These are phyloP conservation scores for Pythium angustatum DNA, from an alignment of 352 stramenopile species.

Conservation along the genomic window DNA sequence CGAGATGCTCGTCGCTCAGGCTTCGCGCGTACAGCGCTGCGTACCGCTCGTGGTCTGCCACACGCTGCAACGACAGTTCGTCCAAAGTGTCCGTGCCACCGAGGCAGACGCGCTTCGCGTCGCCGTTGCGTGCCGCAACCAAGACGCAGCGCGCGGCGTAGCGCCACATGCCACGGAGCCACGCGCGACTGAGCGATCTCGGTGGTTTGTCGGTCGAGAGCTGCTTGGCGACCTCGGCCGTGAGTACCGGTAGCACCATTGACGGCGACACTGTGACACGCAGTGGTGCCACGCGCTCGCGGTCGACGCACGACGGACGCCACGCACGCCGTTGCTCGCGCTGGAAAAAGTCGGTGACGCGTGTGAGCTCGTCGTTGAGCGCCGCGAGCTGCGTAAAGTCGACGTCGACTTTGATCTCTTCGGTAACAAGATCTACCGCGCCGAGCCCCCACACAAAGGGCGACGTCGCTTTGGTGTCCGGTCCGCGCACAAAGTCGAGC, in stretches of 20 bases:
- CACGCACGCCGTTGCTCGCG: conserved; percentile 35
- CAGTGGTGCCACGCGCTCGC: conserved; percentile 37
- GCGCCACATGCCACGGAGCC: conserved; percentile 70
- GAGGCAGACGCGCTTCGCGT: conserved; percentile 16
- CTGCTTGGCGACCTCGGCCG: conserved; percentile 7
- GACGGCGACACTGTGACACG: conserved; percentile 33
- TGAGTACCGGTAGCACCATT: conserved; percentile 40
- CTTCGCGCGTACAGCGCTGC: conserved; percentile 61
- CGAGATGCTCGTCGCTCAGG: conserved; percentile 40
- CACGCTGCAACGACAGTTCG: neutral
- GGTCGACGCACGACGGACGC: conserved; percentile 57
- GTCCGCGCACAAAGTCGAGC: conserved; percentile 44
- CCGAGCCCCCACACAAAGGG: conserved; percentile 22
- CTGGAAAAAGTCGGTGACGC: conserved; percentile 39
- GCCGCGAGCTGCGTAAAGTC: conserved; percentile 59
- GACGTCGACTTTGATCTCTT: conserved; percentile 52
- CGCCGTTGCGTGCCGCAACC: conserved; percentile 30
- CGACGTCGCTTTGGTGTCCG: neutral
- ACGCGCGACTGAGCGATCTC: conserved; percentile 32
- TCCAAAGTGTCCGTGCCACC: neutral
- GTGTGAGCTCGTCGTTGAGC: conserved; percentile 46
- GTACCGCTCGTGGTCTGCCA: conserved; percentile 39
- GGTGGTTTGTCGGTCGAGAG: conserved; percentile 34
- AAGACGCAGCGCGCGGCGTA: conserved; percentile 60
- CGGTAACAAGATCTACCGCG: conserved; percentile 60